Evolutionary conservation across 2,329 filamentous ascomycete genomes (phyloP).

Genomic region (Aspergillus sp.): DNA sequence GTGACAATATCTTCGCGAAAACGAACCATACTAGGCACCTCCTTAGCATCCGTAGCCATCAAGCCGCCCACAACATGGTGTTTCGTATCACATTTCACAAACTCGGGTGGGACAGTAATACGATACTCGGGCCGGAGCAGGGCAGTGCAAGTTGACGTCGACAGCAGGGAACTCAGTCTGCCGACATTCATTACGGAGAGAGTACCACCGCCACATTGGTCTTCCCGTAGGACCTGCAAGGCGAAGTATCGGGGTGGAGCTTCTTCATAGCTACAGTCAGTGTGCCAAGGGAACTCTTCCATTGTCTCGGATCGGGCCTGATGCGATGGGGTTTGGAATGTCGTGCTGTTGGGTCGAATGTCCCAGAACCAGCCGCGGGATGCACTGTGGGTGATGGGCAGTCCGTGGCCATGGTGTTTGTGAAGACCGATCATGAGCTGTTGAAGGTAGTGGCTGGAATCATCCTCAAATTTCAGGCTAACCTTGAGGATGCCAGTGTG

Average conservation of each 20-base stretch:
- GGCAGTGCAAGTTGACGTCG: slow-evolving; percentile 18
- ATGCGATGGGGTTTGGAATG: slow-evolving; percentile 33
- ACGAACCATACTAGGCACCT: too few relatives aligned
- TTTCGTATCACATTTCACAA: slow-evolving; percentile 27
- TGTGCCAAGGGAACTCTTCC: slow-evolving; percentile 49
- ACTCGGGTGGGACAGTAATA: slow-evolving; percentile 37
- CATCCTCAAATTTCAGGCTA: slow-evolving; percentile 35
- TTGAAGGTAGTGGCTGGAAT: slow-evolving; percentile 38
- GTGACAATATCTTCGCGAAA: too few relatives aligned
- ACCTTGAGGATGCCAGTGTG: slow-evolving; percentile 41
- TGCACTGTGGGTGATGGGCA: slow-evolving; percentile 48
- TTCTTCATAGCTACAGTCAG: slow-evolving; percentile 48
- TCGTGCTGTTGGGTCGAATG: slow-evolving; percentile 34
- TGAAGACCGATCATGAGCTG: slow-evolving; percentile 38
- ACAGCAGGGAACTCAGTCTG: slow-evolving; percentile 28
- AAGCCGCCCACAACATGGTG: slow-evolving; percentile 22
- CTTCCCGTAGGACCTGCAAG: slow-evolving; percentile 46
- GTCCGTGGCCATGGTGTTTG: slow-evolving; percentile 34
- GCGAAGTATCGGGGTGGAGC: slow-evolving; percentile 43
- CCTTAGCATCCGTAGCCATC: too few relatives aligned
- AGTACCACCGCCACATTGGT: slow-evolving; percentile 44
- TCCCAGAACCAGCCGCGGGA: slow-evolving; percentile 50
- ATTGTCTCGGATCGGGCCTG: slow-evolving; percentile 48
- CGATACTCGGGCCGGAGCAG: slow-evolving; percentile 33
- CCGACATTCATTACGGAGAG: slow-evolving; percentile 43